Evolutionary conservation across 768 basidiomycete genomes (phyloP).

Genomic region (Suillus placidus): DNA sequence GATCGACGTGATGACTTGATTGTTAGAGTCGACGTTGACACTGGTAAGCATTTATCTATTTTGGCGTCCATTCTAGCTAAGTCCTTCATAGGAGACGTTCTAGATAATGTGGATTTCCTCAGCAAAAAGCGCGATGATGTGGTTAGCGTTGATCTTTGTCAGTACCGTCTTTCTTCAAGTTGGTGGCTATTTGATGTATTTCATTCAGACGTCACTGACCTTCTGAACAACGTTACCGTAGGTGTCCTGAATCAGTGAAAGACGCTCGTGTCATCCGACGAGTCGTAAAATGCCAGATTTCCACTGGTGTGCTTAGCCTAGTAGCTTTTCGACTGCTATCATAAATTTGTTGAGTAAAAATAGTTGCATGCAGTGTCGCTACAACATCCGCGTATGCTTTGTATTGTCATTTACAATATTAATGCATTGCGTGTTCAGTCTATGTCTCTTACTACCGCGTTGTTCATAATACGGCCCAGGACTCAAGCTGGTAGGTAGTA

Average conservation of each 20-base stretch:
- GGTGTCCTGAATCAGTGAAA: neutral
- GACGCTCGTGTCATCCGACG: too few relatives aligned
- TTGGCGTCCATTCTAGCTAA: neutral
- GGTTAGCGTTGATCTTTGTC: neutral
- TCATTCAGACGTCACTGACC: neutral
- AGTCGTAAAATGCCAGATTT: neutral
- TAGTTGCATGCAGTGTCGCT: neutral
- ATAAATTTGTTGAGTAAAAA: neutral
- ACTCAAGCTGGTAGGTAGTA: neutral
- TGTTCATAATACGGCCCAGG: neutral
- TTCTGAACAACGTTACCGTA: neutral
- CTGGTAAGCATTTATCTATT: neutral
- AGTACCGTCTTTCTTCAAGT: neutral
- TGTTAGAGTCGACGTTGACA: neutral
- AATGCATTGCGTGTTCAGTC: neutral
- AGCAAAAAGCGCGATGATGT: neutral
- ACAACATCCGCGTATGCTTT: neutral
- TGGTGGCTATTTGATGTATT: neutral
- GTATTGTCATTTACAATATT: neutral
- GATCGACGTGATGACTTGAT: neutral
- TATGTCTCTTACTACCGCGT: too few relatives aligned
- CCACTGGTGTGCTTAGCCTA: neutral
- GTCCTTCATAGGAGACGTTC: neutral
- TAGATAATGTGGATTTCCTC: neutral
- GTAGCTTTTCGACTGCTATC: neutral